Evolutionary conservation across 2,329 filamentous ascomycete species (phyloP).

Genomic region (Beauveria varroae): DNA sequence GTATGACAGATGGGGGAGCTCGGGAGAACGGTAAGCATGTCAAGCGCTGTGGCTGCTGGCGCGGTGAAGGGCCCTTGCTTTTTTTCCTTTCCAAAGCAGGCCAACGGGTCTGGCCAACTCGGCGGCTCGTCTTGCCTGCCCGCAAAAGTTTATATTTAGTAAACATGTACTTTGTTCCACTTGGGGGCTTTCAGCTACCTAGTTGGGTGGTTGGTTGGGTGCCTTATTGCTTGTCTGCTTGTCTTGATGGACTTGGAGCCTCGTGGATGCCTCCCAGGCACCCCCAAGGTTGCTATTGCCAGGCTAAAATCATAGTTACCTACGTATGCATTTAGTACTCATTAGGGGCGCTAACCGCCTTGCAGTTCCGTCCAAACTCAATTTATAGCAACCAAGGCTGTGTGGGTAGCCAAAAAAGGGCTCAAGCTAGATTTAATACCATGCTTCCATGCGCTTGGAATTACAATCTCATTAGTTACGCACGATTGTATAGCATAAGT

Average conservation of each 20-base stretch:
- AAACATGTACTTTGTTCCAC: no score
- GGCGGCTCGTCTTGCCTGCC: no score
- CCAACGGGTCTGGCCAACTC: neutral
- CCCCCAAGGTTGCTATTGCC: no score
- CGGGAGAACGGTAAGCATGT: neutral
- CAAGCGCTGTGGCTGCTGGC: conserved; percentile 5
- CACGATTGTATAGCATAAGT: no score
- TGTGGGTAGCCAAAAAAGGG: neutral
- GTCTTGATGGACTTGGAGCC: no score
- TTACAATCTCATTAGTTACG: neutral
- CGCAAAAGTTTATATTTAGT: no score
- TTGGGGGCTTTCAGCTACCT: no score
- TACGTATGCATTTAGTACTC: no score
- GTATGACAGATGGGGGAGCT: neutral
- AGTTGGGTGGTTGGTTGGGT: no score
- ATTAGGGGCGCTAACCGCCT: neutral
- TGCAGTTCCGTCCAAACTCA: neutral
- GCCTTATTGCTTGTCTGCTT: no score
- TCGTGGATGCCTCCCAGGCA: no score
- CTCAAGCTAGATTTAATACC: neutral
- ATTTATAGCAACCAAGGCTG: neutral
- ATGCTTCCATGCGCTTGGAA: neutral
- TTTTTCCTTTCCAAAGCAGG: neutral
- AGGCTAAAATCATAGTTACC: no score
- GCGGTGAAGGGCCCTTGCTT: neutral